Base-by-base conservation (phyloP, 805 yeast genomes). In the Candida yuanshanica region DNA sequence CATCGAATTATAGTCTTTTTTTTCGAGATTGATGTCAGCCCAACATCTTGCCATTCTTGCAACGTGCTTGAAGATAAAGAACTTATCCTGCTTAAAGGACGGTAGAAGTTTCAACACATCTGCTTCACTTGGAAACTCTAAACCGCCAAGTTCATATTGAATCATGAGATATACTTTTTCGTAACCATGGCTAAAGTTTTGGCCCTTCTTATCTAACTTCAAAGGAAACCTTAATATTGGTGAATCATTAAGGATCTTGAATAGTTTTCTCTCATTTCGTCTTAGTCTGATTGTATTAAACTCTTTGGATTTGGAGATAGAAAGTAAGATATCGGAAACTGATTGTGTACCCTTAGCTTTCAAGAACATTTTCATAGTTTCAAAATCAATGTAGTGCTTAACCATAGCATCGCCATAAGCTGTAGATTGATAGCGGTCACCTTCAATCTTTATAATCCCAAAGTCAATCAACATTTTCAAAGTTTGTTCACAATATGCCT, bases 71-170 rank as follows among this genome's bases (percentile, higher is more conserved):
- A 73, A 66, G 4, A 71, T 61, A n/a, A 56, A 47, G 11, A 60
- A 34, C 41, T 70, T 73, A 39, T 77, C 82, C 25, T 69, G 66
- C 7, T 60, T 49, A 45, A 77, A 65, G 2, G 66, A 50, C 22
- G 63, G 61, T 29, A 63, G 68, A 13, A 65, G 54, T 36, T 66
- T 68, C 22, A 45, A 38, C 1, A 75, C 61, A 1, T 72, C 76
- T 5, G 55, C 61, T 41, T 64, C 70, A 4, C 49, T 50, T 1
- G 81, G 80, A 39, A 56, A 70, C 21, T 70, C 76, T 4, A 69
- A 36, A 0, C 77, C 76, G 2, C 79, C 75, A 8, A 77, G 57
- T 38, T 74, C 79, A 51, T 63, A 70, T 45, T 77, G 80, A 8
- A 74, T 55, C 9, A 74, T 20, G 7, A 75, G 46, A 4, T 61